Base-by-base conservation (phyloP, 2,329 filamentous ascomycete genomes). In the Fulvia fulva region DNA sequence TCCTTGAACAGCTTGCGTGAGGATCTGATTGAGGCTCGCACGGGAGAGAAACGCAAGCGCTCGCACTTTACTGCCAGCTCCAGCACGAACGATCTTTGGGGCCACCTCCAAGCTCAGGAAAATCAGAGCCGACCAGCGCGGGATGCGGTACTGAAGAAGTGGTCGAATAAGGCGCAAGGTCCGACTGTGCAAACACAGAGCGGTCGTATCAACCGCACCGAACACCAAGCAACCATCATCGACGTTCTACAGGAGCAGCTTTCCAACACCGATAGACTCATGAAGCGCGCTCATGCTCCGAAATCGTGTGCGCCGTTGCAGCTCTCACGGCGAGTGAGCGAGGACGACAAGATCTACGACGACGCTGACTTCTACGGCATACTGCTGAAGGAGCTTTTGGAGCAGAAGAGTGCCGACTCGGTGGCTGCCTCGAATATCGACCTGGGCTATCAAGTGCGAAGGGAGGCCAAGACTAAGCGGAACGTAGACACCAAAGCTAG, bases 361-460 rank as follows among this genome's bases (percentile, higher is more conserved):
- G 94, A 99, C 68, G 90, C 90, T 11, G 87, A 95, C 71, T 97
- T 97, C 74, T 99, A 99, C 76, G 91, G 96, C 72, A 79, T 94
- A 14, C 83, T 99, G 1, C 84, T 99, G 26, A 95, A 96, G 73
- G 91, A 96, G 70, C 85, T 99, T 1, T 88, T 99, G 9, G 91
- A 96, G 71, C 90, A 95, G 72, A 88, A 93, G 59, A 81, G 86
- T 0, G 82, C 83, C 8, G 81, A 81, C 37, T 77, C 77, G 71
- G 71, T 77, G 9, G 68, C 76, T 8, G 70, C 76, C 53, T 60
- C 69, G 58, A 55, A 78, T 73, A 51, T 75, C 70, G 44, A 77
- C 72, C 32, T 71, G 53, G 64, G 65, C 49, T 70, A 68, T 53
- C 68, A 70, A 34, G 70, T 88, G 34, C 81, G 85, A 41, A 85